Evolutionary conservation across 164 flowering plant species (phyloP).

Genomic region (Stephania cephalantha): DNA sequence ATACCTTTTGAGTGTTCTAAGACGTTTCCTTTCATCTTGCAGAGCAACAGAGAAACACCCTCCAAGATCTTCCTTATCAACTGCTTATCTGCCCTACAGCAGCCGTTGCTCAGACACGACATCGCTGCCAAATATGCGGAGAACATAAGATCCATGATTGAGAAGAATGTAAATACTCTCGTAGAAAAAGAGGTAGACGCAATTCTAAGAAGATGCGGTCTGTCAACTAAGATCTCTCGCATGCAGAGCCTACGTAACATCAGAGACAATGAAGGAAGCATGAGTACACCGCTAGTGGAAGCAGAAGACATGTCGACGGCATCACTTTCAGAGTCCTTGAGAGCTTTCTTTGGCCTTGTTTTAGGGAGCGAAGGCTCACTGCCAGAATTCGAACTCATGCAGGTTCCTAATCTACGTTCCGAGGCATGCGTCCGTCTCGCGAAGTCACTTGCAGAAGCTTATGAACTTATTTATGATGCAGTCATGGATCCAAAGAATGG

Average conservation of each 20-base stretch:
- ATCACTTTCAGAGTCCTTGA: conserved; percentile 66
- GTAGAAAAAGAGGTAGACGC: conserved; percentile 75
- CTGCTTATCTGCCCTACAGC: conserved; percentile 83
- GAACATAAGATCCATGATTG: conserved; percentile 63
- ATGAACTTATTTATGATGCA: conserved; percentile 63
- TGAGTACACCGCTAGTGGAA: conserved; percentile 52
- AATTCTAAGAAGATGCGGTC: conserved; percentile 64
- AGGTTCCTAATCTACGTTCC: conserved; percentile 73
- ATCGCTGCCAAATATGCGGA: conserved; percentile 60
- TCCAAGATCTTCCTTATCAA: conserved; percentile 90
- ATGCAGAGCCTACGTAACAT: conserved; percentile 32
- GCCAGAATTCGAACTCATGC: conserved; percentile 90
- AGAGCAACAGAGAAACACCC: conserved; percentile 47
- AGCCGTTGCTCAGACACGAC: conserved; percentile 70
- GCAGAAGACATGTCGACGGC: conserved; percentile 61
- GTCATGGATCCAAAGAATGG: conserved; percentile 71
- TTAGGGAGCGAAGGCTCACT: conserved; percentile 76
- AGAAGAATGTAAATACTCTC: conserved; percentile 43
- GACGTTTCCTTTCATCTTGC: conserved; percentile 3
- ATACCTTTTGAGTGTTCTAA: neutral
- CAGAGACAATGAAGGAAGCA: conserved; percentile 16
- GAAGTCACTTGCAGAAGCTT: conserved; percentile 63
- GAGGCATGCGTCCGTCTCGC: conserved; percentile 64
- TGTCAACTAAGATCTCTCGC: conserved; percentile 51
- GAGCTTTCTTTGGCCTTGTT: conserved; percentile 63